Conservation (phyloP, 192 early-diverging fungal genomes). For the Coemansia erecta region DNA sequence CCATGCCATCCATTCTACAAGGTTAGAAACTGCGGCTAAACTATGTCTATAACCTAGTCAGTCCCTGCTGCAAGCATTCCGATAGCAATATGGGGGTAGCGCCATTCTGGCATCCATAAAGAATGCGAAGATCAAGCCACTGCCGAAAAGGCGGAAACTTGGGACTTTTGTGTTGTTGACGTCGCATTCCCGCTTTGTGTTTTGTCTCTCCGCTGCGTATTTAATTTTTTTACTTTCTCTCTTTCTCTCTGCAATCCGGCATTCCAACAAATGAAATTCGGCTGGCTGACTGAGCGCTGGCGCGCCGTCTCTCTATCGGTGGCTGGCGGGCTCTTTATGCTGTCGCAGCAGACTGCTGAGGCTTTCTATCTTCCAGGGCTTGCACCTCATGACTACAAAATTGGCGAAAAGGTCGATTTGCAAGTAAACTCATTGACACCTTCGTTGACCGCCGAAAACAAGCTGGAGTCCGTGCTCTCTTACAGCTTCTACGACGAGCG, state of each 20-base stretch:
- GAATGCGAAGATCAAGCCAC: no score
- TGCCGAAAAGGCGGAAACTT: no score
- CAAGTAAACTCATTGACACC: constrained; percentile 88
- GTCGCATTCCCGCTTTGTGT: not conserved
- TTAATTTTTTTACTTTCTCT: not conserved
- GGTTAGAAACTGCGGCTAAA: no score
- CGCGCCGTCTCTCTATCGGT: constrained; percentile 17
- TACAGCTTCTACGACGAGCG: constrained; percentile 86
- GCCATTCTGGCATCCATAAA: no score
- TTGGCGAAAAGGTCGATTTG: constrained; percentile 67
- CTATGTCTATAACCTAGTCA: no score
- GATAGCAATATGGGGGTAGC: no score
- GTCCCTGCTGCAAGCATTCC: no score
- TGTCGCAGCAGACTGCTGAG: constrained; percentile 15
- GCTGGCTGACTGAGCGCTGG: constrained; percentile 14
- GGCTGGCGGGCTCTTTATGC: constrained; percentile 8
- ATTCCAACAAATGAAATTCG: constrained; percentile 18
- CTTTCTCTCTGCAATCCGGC: not conserved
- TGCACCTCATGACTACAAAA: constrained; percentile 80
- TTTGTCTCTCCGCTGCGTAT: constrained; percentile 1
- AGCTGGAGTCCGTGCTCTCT: constrained; percentile 73
- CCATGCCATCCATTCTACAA: no score
- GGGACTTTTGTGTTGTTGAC: no score
- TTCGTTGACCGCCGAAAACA: constrained; percentile 56
- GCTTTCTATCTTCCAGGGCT: constrained; percentile 95